Evolutionary conservation across 2,329 filamentous ascomycete genomes (phyloP).

Genomic region (Ophiostoma pallidulum): DNA sequence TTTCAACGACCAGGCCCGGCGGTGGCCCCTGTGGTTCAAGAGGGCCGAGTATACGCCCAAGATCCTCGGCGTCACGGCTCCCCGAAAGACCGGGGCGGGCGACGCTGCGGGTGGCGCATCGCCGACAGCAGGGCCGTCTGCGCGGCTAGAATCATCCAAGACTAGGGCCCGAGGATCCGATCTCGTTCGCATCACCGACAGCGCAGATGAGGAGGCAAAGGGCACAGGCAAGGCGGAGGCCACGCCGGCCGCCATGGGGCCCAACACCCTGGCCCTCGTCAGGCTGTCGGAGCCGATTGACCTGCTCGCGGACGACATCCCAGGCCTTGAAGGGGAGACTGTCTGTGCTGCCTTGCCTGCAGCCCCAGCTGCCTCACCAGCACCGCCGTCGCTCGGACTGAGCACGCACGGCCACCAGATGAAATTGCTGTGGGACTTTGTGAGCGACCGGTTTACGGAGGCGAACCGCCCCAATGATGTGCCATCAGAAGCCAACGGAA

Average conservation of each 20-base stretch:
- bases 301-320: constrained; percentile 1
- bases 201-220: background rate
- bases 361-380: background rate
- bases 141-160: no score
- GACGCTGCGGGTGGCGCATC: no score
- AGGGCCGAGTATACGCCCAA: constrained; percentile 12
- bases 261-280: background rate
- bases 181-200: background rate
- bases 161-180: background rate
- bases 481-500: background rate
- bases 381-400: background rate
- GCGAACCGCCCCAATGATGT: no score
- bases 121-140: no score
- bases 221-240: background rate
- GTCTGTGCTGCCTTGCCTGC: no score
- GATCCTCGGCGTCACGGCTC: background rate
- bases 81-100: background rate
- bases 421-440: constrained; percentile 13
- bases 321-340: background rate
- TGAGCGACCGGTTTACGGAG: constrained; percentile 3
- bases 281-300: background rate
- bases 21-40: constrained; percentile 12
- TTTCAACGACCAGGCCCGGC: constrained; percentile 14
- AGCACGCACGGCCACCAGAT: constrained; percentile 12
- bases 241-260: no score